Conservation (phyloP, 805 yeast species). For the Saturnispora silvae region DNA sequence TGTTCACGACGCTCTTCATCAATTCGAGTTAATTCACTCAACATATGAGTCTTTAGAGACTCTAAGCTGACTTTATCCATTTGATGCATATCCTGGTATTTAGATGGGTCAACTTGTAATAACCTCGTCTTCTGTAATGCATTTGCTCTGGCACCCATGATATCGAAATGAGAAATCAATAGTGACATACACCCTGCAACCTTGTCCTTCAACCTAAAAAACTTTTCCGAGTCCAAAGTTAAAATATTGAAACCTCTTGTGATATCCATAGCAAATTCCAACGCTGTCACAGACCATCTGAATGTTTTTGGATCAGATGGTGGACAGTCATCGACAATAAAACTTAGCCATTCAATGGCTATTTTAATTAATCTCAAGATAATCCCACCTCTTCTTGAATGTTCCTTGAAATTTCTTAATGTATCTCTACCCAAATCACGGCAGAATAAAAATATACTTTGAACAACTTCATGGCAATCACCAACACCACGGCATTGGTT, state of each 20-base stretch:
- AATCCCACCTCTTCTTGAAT: constrained; percentile 50
- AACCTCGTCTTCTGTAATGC: constrained; percentile 49
- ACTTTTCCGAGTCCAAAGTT: constrained; percentile 68
- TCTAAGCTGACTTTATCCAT: constrained; percentile 42
- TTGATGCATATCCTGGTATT: constrained; percentile 42
- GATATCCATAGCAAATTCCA: constrained; percentile 93
- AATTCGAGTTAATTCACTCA: constrained; percentile 52
- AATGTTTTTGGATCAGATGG: constrained; percentile 88
- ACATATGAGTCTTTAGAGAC: constrained; percentile 55
- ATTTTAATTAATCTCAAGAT: constrained; percentile 63
- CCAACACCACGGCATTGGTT: constrained; percentile 50
- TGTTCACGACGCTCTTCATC: constrained; percentile 44
- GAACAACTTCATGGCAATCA: constrained; percentile 64
- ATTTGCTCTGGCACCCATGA: constrained; percentile 93
- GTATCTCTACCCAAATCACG: constrained; percentile 74
- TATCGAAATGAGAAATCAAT: constrained; percentile 89
- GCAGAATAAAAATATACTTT: constrained; percentile 64
- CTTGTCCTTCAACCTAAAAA: constrained; percentile 57
- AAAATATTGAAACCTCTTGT: constrained; percentile 83
- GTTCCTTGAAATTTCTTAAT: constrained; percentile 31
- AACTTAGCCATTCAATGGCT: constrained; percentile 85
- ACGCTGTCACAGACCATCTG: constrained; percentile 91
- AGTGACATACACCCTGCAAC: constrained; percentile 93
- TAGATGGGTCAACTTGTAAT: constrained; percentile 40
- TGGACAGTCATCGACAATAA: constrained; percentile 87